Percentiles rank a stretch among this genome's conserved stretches.
Conservation (phyloP, 805 yeast species). For the Candida maesae region DNA sequence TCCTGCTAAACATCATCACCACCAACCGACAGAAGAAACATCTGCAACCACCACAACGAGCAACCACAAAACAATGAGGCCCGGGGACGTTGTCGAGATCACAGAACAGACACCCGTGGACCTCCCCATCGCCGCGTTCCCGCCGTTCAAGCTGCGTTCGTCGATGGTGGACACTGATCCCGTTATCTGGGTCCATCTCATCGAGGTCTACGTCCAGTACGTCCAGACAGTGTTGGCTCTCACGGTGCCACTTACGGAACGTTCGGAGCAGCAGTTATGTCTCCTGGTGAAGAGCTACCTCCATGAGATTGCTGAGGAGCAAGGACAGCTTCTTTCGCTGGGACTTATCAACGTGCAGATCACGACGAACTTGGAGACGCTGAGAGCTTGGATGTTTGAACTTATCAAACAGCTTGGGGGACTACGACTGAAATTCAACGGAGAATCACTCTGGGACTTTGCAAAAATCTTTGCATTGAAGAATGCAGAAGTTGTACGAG, state of each 20-base stretch:
- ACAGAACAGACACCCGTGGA: conserved; percentile 22
- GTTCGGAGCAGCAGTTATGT: conserved; percentile 56
- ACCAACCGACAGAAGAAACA: not conserved
- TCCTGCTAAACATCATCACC: not conserved
- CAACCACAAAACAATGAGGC: not conserved
- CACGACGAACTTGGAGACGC: conserved; percentile 41
- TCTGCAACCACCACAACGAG: not conserved
- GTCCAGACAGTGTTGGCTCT: conserved; percentile 37
- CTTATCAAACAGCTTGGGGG: conserved; percentile 54
- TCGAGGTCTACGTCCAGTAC: conserved; percentile 59
- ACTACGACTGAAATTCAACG: conserved; percentile 51
- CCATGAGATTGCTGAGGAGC: conserved; percentile 58
- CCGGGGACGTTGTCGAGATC: conserved; percentile 6
- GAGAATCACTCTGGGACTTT: conserved; percentile 64
- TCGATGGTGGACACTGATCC: conserved; percentile 81
- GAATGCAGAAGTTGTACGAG: conserved; percentile 43
- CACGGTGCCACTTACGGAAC: conserved; percentile 39
- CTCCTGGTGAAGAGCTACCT: conserved; percentile 54
- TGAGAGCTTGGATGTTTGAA: conserved; percentile 40
- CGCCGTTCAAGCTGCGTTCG: conserved; percentile 71
- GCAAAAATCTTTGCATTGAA: conserved; percentile 47
- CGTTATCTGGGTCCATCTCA: conserved; percentile 72
- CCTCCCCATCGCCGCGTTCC: conserved; percentile 64
- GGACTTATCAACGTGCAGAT: conserved; percentile 75
- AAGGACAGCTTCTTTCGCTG: conserved; percentile 56